These are phyloP conservation scores for Talaromyces proteolyticus DNA, from an alignment of 495 filamentous ascomycete species.

Conservation along the genomic window DNA sequence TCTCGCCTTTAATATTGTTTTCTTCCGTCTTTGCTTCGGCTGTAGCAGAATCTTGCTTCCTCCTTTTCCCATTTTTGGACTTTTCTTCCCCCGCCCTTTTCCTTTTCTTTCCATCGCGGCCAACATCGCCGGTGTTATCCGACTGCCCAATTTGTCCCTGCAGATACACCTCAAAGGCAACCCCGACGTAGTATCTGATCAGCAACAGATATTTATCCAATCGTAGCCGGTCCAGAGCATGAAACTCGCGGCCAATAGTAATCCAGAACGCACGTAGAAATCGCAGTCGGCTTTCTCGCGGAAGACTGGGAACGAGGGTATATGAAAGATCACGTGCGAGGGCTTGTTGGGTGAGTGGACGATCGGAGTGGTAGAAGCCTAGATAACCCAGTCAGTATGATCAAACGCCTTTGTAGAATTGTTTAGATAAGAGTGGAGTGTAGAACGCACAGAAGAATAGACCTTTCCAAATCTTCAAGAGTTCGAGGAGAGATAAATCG, in stretches of 20 bases:
- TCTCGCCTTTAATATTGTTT: constrained; percentile 29
- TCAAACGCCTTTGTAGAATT: not conserved
- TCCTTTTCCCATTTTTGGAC: constrained; percentile 22
- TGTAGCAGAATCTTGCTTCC: constrained; percentile 11
- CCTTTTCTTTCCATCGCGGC: constrained; percentile 22
- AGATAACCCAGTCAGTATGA: not conserved
- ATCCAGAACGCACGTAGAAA: constrained; percentile 81
- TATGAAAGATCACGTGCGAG: constrained; percentile 78
- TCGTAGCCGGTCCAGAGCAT: constrained; percentile 73
- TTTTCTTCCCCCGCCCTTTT: constrained; percentile 4
- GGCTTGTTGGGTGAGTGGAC: constrained; percentile 77
- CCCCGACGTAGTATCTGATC: constrained; percentile 67
- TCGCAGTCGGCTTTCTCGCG: constrained; percentile 41
- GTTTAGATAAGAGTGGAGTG: not conserved
- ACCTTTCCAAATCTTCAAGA: constrained; percentile 93
- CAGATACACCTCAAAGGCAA: constrained; percentile 50
- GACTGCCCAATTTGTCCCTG: constrained; percentile 20
- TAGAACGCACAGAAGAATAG: constrained; percentile 74
- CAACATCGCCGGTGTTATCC: constrained; percentile 20
- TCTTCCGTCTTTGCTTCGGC: constrained; percentile 12
- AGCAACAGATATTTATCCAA: constrained; percentile 92
- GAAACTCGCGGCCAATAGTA: constrained; percentile 80
- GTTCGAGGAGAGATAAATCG: constrained; percentile 65
- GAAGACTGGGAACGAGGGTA: constrained; percentile 59
- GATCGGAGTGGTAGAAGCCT: constrained; percentile 91